Percentiles rank a stretch among this genome's conserved stretches.
These are phyloP conservation scores for Sequoia sempervirens DNA, from an alignment of 75 land plant genomes.

Conservation along the genomic window DNA sequence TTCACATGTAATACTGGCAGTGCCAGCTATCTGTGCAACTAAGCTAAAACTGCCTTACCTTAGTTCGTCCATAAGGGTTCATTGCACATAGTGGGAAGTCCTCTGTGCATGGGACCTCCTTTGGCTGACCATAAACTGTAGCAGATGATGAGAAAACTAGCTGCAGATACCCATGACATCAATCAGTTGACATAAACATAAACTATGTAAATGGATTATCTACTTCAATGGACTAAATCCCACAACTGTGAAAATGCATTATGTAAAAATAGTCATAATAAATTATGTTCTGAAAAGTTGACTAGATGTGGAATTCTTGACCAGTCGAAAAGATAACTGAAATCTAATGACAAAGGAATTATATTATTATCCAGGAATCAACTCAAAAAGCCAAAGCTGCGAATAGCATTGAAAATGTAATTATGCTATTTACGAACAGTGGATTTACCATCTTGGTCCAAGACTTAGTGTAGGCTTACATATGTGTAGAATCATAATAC, in stretches of 20 bases:
- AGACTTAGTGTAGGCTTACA: not conserved
- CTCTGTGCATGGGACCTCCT: slow-evolving; percentile 82
- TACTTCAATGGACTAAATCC: not conserved
- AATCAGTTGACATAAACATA: not conserved
- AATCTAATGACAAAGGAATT: not conserved
- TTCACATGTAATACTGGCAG: not conserved
- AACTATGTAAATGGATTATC: not conserved
- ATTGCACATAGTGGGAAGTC: slow-evolving; percentile 56
- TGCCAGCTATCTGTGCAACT: not conserved
- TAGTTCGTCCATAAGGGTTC: slow-evolving; percentile 88
- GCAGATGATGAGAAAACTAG: slow-evolving; percentile 95
- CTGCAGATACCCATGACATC: slow-evolving; percentile 33
- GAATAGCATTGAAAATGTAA: too few relatives aligned
- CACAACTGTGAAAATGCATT: not conserved
- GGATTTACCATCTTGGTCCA: not conserved
- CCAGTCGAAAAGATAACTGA: not conserved
- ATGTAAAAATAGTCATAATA: not conserved
- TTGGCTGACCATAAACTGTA: slow-evolving; percentile 92
- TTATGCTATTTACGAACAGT: not conserved
- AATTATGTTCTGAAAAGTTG: not conserved
- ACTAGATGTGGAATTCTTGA: not conserved
- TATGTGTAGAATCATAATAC: not conserved
- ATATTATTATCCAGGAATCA: not conserved
- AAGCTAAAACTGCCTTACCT: slow-evolving; percentile 36
- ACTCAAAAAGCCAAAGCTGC: not conserved